Evolutionary conservation across 208 protist genomes (phyloP), one percentile per base, ranked within the genome.

Genomic region (Angomonas desouzai): DNA sequence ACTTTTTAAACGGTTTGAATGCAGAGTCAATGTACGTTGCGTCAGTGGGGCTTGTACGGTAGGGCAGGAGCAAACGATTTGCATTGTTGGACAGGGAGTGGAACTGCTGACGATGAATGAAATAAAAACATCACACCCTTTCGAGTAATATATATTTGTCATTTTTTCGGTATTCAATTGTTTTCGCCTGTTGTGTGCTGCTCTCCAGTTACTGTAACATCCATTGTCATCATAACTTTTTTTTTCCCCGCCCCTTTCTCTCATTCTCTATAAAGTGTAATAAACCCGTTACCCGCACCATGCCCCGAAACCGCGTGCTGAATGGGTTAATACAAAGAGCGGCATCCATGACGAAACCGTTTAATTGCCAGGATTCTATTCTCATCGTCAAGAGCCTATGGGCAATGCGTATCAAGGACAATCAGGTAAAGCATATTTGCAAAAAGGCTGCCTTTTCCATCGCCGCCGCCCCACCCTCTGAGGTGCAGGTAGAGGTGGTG

Each of bases 391-490:
- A 70, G 11, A 57, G 83, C 10, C 67, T 93, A 9, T 59, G 76
- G 20, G 6, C 28, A 1, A 49, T 93, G 9, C 87, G 81, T 0
- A 48, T 83, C 10, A 58, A 58, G 16, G 71, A 60, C 1, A 65
- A 69, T 36, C 62, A 75, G 18, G 76, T 93, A 30, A 62, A 63
- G 4, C 0, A 30, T 9, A 62, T 90, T 10, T 85, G 79, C 48
- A 79, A 86, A 49, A 90, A 81, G 61, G 77, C 79, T 28, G 73
- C 75, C 60, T 79, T 89, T 57, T 62, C 79, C 0, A 63, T 93
- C 20, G 76, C 78, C 3, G 79, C 83, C 3, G 71, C 70, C 11
- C 62, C 68, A 3, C 38, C 60, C 0, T 62, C 68, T 30, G 72
- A 80, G n/a, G 40, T 49, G 0, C 48, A 68, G 6, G 72, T 78